Evolutionary conservation across 164 flowering plant species (phyloP).

Genomic region (Buxus sempervirens): DNA sequence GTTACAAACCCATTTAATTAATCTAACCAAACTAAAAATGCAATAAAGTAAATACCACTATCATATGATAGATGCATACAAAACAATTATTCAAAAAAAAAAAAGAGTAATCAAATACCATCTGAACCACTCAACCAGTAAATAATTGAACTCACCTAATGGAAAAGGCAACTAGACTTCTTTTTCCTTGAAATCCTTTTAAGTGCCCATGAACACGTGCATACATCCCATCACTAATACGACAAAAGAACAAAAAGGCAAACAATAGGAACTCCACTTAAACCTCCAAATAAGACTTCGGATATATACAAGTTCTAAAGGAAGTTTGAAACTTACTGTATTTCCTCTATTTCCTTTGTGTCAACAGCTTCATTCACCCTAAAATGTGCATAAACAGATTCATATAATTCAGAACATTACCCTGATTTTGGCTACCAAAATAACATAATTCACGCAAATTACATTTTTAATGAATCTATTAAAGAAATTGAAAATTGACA

Average conservation of each 20-base stretch:
- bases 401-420: not conserved
- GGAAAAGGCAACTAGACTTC: too few species aligned
- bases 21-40: too few species aligned
- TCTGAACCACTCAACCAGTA: too few species aligned
- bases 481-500: not conserved
- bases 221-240: constrained; percentile 54
- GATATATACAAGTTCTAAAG: too few species aligned
- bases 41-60: too few species aligned
- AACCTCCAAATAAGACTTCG: too few species aligned
- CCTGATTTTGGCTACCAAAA: not conserved
- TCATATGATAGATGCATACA: too few species aligned
- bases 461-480: not conserved
- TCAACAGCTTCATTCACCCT: constrained; percentile 68
- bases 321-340: constrained; percentile 60
- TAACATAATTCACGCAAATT: not conserved
- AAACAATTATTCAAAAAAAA: too few species aligned
- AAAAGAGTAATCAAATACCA: too few species aligned
- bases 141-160: too few species aligned
- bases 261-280: not conserved
- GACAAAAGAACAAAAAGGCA: not conserved
- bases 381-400: constrained; percentile 7
- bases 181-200: constrained; percentile 13
- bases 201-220: constrained; percentile 56
- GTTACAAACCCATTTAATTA: too few species aligned
- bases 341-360: constrained; percentile 52